These are phyloP conservation scores for Trichocladium uniseriatum DNA, from an alignment of 495 filamentous ascomycete species.

Conservation along the genomic window DNA sequence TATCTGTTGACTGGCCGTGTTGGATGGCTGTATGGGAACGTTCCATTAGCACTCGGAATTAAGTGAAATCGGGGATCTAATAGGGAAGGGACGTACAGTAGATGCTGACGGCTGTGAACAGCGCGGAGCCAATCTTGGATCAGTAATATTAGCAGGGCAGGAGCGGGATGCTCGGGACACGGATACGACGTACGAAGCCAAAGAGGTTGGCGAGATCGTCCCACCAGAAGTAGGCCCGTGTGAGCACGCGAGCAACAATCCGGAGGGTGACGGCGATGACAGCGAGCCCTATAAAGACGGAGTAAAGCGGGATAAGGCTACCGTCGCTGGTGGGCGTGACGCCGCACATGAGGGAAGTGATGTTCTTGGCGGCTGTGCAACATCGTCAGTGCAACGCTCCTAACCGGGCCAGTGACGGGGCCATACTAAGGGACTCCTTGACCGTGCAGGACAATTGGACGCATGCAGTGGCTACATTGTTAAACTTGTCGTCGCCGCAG, in stretches of 20 bases:
- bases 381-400: not conserved
- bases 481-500: constrained; percentile 10
- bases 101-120: constrained; percentile 7
- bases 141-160: not conserved
- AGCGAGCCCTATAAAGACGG: constrained; percentile 18
- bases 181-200: constrained; percentile 13
- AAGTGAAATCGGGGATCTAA: not conserved
- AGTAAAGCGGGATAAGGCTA: constrained; percentile 11
- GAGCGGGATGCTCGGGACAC: not conserved
- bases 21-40: constrained; percentile 22
- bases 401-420: not conserved
- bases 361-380: constrained; percentile 17
- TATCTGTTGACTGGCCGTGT: constrained; percentile 36
- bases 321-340: not conserved
- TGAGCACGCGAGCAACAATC: constrained; percentile 20
- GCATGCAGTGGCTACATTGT: constrained; percentile 5
- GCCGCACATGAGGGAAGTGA: constrained; percentile 12
- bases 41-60: not conserved
- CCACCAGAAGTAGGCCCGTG: constrained; percentile 28
- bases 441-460: constrained; percentile 12
- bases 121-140: constrained; percentile 6
- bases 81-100: not conserved
- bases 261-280: constrained; percentile 19
- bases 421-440: constrained; percentile 16
- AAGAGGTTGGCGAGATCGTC: constrained; percentile 25